Base-by-base conservation (phyloP, 2,329 filamentous ascomycete genomes). In the Colletotrichum sp. region DNA sequence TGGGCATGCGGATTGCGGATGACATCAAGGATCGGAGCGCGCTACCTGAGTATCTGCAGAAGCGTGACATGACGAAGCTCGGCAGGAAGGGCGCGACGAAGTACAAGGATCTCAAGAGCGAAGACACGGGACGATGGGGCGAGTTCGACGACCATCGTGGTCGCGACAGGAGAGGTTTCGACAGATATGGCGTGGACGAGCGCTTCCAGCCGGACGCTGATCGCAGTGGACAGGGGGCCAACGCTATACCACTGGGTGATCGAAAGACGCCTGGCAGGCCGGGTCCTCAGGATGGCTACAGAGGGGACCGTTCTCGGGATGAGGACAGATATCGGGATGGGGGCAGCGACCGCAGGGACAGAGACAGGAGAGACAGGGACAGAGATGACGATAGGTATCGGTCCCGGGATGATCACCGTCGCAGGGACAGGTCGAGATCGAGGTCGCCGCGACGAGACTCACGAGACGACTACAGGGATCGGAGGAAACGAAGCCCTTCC, bases 111-210 rank as follows among this genome's bases (percentile, higher is more conserved):
- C 90, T 99, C 81, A 93, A 93, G 83, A 92, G 89, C 16, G 96
- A 99, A 86, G 97, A 99, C 85, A 99, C 97, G 1, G 97, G 97
- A 0, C 89, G 90, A 34, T 98, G 96, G 94, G 96, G 94, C 6
- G 89, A 92, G 64, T 89, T 90, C 78, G 90, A 90, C 30, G 91
- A 92, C 77, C 84, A 81, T 79, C 84, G 79, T 75, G 83, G 81
- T 79, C 85, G 79, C 78, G 83, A 80, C 77, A 52, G 62, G 16
- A 71, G 75, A 32, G 36, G 80, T 18, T 87, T 86, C 78, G 87
- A 83, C 75, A 84, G 79, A 78, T 84, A 82, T 36, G 81, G 84
- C 69, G 85, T 88, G 10, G 94, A 95, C 81, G 94, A 94, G 72
- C 84, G 94, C 74, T 96, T 95, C 81, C 89, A 89, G 80, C 90